Conservation (phyloP, 345 rosid genomes). For the Moricandia arvensis region DNA sequence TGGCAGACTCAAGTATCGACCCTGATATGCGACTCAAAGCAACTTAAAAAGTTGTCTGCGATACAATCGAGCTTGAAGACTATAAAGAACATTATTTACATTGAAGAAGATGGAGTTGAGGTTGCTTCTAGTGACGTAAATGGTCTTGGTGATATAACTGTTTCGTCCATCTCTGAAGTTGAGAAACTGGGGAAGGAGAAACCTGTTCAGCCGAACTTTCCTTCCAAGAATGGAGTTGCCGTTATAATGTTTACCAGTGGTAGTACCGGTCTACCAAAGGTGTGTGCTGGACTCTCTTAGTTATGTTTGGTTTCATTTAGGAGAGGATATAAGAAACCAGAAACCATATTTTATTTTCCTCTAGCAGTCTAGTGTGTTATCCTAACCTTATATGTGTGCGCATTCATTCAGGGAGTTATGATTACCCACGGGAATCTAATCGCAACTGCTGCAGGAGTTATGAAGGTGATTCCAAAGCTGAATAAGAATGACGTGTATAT, state of each 20-base stretch:
- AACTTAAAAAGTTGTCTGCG: slow-evolving; percentile 63
- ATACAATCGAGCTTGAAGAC: slow-evolving; percentile 53
- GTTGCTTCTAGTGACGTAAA: slow-evolving; percentile 39
- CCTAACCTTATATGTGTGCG: slow-evolving; percentile 30
- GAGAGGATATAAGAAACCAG: not conserved
- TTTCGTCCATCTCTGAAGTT: slow-evolving; percentile 70
- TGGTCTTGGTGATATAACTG: slow-evolving; percentile 45
- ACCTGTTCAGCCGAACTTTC: slow-evolving; percentile 56
- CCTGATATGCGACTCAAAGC: slow-evolving; percentile 75
- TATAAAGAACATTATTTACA: slow-evolving; percentile 66
- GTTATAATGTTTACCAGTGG: slow-evolving; percentile 96
- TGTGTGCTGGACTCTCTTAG: slow-evolving; percentile 37
- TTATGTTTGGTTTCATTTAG: not conserved
- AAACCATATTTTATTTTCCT: not conserved
- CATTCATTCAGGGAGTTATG: slow-evolving; percentile 76
- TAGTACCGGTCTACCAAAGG: slow-evolving; percentile 94
- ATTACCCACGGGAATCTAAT: slow-evolving; percentile 81
- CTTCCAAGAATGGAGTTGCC: slow-evolving; percentile 68
- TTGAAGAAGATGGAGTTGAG: slow-evolving; percentile 56
- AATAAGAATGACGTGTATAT: slow-evolving; percentile 55
- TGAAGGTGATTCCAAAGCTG: slow-evolving; percentile 60
- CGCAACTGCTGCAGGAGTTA: slow-evolving; percentile 81
- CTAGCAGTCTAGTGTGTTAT: not conserved
- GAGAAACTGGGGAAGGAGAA: slow-evolving; percentile 64
- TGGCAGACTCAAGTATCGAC: slow-evolving; percentile 83